Base-by-base conservation (phyloP, 176 grass and related monocot species). In the Triticum dicoccoides region DNA sequence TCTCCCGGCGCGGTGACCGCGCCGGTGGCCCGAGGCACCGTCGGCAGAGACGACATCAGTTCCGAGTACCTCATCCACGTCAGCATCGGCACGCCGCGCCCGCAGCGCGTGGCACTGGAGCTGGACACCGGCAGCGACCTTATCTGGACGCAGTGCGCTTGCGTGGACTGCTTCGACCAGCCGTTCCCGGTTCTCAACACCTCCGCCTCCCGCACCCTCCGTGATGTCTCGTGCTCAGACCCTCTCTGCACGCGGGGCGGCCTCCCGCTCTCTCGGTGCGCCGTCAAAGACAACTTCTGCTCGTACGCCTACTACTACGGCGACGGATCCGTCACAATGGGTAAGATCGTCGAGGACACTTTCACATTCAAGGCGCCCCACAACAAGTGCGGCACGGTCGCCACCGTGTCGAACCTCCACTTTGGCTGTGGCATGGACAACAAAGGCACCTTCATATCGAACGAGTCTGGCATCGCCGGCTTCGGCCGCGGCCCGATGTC, bases 121-220 rank as follows among this genome's bases (percentile, higher is more conserved):
- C 52, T 97, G 6, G 89, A 96, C 86, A 96, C 87, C 2, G 91
- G 94, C 23, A 93, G 94, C 44, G 84, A 93, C 84, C 88, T 96
- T 63, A 49, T 82, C 20, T 93, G 94, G 91, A 96, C 89, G 39
- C 94, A 96, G 83, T 96, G 94, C 81, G 6, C 39, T 2, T 94
- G 92, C 80, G 0, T 5, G 10, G 24, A 69, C 4, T 97, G 92
- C 90, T 94, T 85, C 82, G 4, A 12, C 9, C 89, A 94, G 32
- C 11, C 80, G 3, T 78, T 63, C 23, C 76, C 86, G 11, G 0
- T 67, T 21, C 92, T 92, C 72, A 44, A 88, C 20, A 25, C 69
- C 1, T 84, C 77, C 8, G 41, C 13, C 27, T 96, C 94, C 25
- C 44, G 24, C 3, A 88, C 89, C 56, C 9, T 49, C 74, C 9